Conservation (phyloP, 2,329 filamentous ascomycete species). For the Colletotrichum godetiae region DNA sequence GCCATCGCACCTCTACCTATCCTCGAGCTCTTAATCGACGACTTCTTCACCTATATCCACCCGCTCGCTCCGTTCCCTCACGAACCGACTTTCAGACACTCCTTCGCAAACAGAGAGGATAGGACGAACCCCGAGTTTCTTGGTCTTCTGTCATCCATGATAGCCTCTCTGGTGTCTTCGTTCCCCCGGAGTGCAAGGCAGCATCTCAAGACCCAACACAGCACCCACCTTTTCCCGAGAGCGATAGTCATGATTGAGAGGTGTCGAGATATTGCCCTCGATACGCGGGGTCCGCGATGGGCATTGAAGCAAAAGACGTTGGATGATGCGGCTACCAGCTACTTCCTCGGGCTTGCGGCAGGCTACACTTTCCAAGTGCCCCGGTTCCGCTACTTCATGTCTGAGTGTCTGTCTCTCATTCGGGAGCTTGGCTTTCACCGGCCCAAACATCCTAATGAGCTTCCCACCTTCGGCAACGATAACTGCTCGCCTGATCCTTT, state of each 20-base stretch:
- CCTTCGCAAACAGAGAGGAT: constrained; percentile 75
- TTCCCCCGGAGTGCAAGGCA: constrained; percentile 78
- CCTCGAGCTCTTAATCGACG: constrained; percentile 77
- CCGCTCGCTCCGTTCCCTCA: constrained; percentile 83
- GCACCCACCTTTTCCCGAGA: constrained; percentile 73
- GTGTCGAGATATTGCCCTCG: constrained; percentile 76
- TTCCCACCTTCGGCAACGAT: constrained; percentile 54
- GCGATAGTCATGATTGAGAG: constrained; percentile 77
- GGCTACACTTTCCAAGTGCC: constrained; percentile 77
- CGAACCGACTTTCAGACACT: constrained; percentile 79
- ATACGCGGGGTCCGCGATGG: constrained; percentile 71
- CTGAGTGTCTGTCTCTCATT: constrained; percentile 77
- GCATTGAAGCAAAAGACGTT: constrained; percentile 59
- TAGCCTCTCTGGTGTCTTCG: constrained; percentile 78
- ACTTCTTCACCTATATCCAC: constrained; percentile 87
- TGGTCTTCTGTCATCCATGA: constrained; percentile 79
- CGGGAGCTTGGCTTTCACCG: constrained; percentile 75
- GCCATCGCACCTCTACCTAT: constrained; percentile 77
- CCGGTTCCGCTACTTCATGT: constrained; percentile 75
- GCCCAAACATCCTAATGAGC: constrained; percentile 56
- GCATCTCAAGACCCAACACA: constrained; percentile 75
- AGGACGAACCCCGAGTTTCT: constrained; percentile 74
- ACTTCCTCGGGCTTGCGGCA: constrained; percentile 76
- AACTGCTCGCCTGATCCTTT: constrained; percentile 52
- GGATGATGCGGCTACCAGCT: constrained; percentile 76